Evolutionary conservation across 345 rosid species (phyloP).

Genomic region (Melaleuca quinquenervia): DNA sequence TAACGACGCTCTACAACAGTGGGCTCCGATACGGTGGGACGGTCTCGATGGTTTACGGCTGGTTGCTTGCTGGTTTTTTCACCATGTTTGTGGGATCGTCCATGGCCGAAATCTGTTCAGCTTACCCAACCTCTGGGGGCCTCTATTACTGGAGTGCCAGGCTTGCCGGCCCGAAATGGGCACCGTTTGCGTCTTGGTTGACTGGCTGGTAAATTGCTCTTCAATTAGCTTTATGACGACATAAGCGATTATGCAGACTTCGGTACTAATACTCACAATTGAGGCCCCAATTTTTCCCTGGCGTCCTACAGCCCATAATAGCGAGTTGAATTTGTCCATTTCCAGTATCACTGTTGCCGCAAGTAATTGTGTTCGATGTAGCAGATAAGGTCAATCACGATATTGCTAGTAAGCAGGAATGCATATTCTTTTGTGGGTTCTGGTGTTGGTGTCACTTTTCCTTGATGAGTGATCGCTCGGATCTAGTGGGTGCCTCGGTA

Average conservation of each 20-base stretch:
- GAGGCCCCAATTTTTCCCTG: not conserved
- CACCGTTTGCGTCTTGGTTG: slow-evolving; percentile 93
- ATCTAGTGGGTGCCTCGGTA: not conserved
- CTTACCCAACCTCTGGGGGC: slow-evolving; percentile 96
- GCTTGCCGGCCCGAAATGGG: slow-evolving; percentile 89
- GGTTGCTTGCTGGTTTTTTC: slow-evolving; percentile 74
- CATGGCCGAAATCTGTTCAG: slow-evolving; percentile 96
- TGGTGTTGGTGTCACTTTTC: not conserved
- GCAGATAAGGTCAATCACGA: not conserved
- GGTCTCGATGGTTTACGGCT: slow-evolving; percentile 71
- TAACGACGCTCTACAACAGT: slow-evolving; percentile 79
- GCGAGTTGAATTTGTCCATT: not conserved
- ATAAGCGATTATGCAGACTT: not conserved
- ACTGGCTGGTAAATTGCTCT: slow-evolving; percentile 63
- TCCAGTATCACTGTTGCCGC: not conserved
- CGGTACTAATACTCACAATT: not conserved
- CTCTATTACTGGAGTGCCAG: slow-evolving; percentile 98
- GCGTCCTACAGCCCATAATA: not conserved
- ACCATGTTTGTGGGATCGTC: slow-evolving; percentile 82
- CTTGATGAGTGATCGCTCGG: not conserved
- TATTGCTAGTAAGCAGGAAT: not conserved
- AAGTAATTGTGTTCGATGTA: not conserved
- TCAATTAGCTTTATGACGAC: not conserved
- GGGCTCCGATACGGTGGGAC: slow-evolving; percentile 80
- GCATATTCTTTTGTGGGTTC: not conserved